Percentiles rank a stretch among this genome's conserved stretches.
Evolutionary conservation across 192 early-diverging fungal species (phyloP).

Genomic region (Fimicolochytrium jonesii): DNA sequence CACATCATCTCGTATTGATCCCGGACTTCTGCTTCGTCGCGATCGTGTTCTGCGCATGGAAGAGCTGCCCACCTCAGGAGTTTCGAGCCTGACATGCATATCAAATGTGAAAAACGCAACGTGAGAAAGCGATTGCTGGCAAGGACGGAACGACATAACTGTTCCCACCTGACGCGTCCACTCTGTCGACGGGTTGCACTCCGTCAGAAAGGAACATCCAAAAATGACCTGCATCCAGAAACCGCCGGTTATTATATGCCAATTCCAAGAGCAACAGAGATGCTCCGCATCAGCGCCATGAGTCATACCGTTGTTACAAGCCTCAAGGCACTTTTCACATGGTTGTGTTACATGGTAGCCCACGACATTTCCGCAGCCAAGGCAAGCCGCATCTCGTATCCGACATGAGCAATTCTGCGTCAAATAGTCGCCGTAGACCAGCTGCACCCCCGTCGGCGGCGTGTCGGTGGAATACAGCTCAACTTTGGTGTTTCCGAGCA

Average conservation of each 20-base stretch:
- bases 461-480: constrained; percentile 56
- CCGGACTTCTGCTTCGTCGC: background rate
- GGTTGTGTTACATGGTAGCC: constrained; percentile 59
- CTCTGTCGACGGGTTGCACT: constrained; percentile 37
- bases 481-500: constrained; percentile 52
- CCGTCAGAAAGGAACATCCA: constrained; percentile 52
- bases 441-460: constrained; percentile 46
- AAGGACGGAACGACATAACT: background rate
- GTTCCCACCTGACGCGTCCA: constrained; percentile 8
- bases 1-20: constrained; percentile 19
- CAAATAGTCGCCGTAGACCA: constrained; percentile 49
- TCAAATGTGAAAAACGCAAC: too few relatives aligned
- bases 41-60: constrained; percentile 25
- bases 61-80: constrained; percentile 33
- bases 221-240: constrained; percentile 53
- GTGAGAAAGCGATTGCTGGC: background rate
- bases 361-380: constrained; percentile 56
- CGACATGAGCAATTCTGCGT: constrained; percentile 53
- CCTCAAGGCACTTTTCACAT: constrained; percentile 50
- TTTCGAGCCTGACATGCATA: constrained; percentile 21
- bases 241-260: too few relatives aligned
- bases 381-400: constrained; percentile 52
- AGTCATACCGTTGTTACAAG: constrained; percentile 53
- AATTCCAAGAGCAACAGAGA: background rate
- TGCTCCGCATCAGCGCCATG: background rate